Percentiles rank a stretch among this genome's conserved stretches.
These are phyloP conservation scores for Akanthomyces lecanii DNA, from an alignment of 2,329 filamentous ascomycete genomes.

Conservation along the genomic window DNA sequence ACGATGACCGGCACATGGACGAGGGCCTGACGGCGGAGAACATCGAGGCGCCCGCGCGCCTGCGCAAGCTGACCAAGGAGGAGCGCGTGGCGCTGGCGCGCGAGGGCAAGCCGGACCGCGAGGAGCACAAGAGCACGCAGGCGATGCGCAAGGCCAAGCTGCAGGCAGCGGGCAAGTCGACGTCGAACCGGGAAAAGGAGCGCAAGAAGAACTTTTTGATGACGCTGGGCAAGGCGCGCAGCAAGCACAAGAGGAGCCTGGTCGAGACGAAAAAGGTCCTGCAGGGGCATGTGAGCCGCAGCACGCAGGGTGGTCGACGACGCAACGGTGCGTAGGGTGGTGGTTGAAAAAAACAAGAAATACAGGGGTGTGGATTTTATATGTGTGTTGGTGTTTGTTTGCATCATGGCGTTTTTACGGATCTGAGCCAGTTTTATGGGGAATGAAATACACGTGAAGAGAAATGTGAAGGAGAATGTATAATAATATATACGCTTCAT, in stretches of 20 bases:
- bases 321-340: conserved; percentile 53
- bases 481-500: neutral
- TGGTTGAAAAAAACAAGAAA: neutral
- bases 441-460: neutral
- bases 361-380: neutral
- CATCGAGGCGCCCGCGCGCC: conserved; percentile 78
- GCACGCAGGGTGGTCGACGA: conserved; percentile 78
- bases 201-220: conserved; percentile 98
- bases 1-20: conserved; percentile 64
- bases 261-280: conserved; percentile 78
- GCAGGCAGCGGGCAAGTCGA: conserved; percentile 84
- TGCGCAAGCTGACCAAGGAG: conserved; percentile 84
- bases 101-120: conserved; percentile 72
- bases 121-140: conserved; percentile 80
- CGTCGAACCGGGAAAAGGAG: conserved; percentile 95
- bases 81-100: conserved; percentile 80
- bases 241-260: conserved; percentile 91
- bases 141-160: conserved; percentile 85
- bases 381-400: neutral
- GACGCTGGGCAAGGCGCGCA: conserved; percentile 94
- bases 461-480: neutral
- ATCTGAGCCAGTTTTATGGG: neutral
- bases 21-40: conserved; percentile 86
- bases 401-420: conserved; percentile 8
- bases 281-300: conserved; percentile 74